Base-by-base conservation (phyloP, 1,139 yeast species). In the Zygoascus hellenicus region DNA sequence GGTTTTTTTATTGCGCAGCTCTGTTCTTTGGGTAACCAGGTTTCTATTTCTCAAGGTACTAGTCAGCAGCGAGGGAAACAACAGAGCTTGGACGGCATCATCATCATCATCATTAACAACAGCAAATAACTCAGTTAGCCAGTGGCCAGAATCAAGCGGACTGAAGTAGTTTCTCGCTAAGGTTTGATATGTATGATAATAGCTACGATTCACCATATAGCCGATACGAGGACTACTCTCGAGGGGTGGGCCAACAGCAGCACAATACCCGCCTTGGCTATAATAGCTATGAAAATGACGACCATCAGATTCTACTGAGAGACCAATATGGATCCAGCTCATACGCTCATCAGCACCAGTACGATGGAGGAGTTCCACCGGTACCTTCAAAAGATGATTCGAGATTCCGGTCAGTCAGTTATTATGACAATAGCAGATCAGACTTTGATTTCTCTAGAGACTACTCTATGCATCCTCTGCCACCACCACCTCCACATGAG, bases 401-500 rank as follows among this genome's bases (percentile, higher is more conserved):
- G 26, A 22, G 26, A 22, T 22, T 22, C 6, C 26, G 26, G 26
- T 22, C 26, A 5, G 26, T 22, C 26, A 22, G 26, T 22, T 22
- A 22, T 22, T 22, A 22, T 7, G 26, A 22, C 26, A 22, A 22
- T 22, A 22, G 26, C 7, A 22, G 26, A 22, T 22, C 26, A 22
- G 26, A 22, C 26, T 22, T 22, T 22, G 26, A 22, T 22, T 22
- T 22, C 26, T 22, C 26, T 4, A 22, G 26, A 22, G 26, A 22
- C 26, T 22, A 22, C 7, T 22, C 26, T 4, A 22, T 22, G 26
- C 26, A 22, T 22, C 26, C 42, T 11, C 42, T 42, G 11, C 42
- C 48, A 2, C 50, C 50, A n/a, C 47, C 49, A 2, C 49, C 49
- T 14, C 47, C 47, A 9, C 47, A 40, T 14, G 19, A 16, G 19